These are phyloP conservation scores for Metarhizium album DNA, from an alignment of 2,329 filamentous ascomycete species.

Conservation along the genomic window DNA sequence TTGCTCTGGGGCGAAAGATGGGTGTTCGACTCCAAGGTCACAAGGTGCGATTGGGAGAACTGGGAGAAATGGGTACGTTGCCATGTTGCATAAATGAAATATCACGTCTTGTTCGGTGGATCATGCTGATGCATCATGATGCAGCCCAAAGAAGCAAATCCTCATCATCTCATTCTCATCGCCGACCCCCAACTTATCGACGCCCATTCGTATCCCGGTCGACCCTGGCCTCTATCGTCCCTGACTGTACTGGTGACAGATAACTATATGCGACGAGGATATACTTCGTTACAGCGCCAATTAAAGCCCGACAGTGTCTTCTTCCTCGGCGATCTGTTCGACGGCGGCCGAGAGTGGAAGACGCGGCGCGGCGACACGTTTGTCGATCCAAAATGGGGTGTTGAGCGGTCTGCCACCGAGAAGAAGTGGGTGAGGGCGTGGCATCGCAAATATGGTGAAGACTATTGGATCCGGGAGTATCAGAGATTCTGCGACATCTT, in stretches of 20 bases:
- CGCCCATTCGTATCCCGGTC: conserved; percentile 85
- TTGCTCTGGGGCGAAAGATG: conserved; percentile 79
- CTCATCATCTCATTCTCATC: conserved; percentile 75
- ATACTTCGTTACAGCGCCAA: conserved; percentile 62
- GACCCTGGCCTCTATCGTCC: conserved; percentile 48
- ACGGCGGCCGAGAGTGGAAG: conserved; percentile 92
- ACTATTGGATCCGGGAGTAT: conserved; percentile 83
- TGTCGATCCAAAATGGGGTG: conserved; percentile 48
- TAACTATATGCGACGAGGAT: conserved; percentile 77
- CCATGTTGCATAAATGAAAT: not conserved
- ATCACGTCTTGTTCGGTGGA: not conserved
- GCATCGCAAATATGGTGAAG: conserved; percentile 65
- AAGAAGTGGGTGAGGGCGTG: conserved; percentile 49
- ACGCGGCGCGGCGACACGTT: conserved; percentile 49
- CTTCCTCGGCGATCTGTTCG: conserved; percentile 90
- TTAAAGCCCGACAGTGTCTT: conserved; percentile 80
- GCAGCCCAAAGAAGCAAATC: conserved; percentile 65
- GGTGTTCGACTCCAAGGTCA: conserved; percentile 60
- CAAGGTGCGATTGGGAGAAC: conserved; percentile 65
- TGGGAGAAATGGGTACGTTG: conserved; percentile 86
- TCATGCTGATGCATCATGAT: not conserved
- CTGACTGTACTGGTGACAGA: conserved; percentile 60
- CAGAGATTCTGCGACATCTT: conserved; percentile 79
- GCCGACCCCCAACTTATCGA: conserved; percentile 90
- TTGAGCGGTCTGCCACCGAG: conserved; percentile 39